Evolutionary conservation across 768 basidiomycete genomes (phyloP), one percentile per base, ranked within the genome.

Genomic region (Boletellus ananiceps): DNA sequence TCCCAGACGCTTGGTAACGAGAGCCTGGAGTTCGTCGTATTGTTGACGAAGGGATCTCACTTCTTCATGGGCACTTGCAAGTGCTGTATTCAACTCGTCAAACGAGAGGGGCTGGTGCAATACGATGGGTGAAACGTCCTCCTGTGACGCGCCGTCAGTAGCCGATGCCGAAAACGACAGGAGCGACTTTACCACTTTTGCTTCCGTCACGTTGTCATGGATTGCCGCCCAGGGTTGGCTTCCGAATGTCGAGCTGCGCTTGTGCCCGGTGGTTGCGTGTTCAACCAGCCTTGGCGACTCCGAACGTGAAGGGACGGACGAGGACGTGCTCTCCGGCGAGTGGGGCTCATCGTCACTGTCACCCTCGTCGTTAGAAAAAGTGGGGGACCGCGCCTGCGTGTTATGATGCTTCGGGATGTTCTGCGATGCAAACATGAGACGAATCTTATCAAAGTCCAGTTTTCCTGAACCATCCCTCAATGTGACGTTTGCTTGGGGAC

Each of bases 371-470:
- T 27, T 33, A 2, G 29, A 12, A 11, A 18, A 13, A 12, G 15
- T 15, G 16, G 45, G 29, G 2, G 44, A 19, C 34, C 8, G 38
- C 2, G 15, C 13, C 9, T 32, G 38, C 23, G 6, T 16, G 8
- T 40, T 47, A 13, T 39, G 8, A 27, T 9, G 34, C 8, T 36
- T 44, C 5, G 15, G 23, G 9, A n/a, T 36, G 35, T 57, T 50
- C 23, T 66, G 61, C 0, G 40, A 40, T 19, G 55, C 38, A 29
- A 62, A 68, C 60, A 68, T 62, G 5, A 27, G 36, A 9, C 64
- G 67, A 44, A 66, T 62, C 54, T 64, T 66, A 32, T 60, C 58
- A 49, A 56, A 68, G 21, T 69, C 67, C 12, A 67, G 55, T 57
- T 52, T 69, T 23, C 67, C 65, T 1, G 64, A 62, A 3, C 50